Percentiles rank a stretch among this genome's conserved stretches.
Evolutionary conservation across 306 rosid species (phyloP).

Genomic region (Chamaecrista fasciculata): DNA sequence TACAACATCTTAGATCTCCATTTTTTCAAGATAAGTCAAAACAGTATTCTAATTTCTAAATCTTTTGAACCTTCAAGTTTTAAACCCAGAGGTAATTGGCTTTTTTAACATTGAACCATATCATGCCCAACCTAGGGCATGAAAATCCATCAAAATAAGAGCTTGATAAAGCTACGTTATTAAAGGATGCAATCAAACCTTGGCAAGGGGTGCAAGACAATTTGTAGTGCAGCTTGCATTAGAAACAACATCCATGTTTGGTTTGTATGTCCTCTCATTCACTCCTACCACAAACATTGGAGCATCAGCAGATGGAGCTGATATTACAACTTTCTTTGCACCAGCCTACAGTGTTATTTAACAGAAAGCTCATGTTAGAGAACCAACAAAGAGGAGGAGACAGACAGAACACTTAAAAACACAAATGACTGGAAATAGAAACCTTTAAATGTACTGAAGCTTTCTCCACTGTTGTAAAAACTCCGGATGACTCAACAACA

Average conservation of each 20-base stretch:
- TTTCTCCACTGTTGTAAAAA: constrained; percentile 79
- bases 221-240: constrained; percentile 99
- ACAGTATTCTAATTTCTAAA: not conserved
- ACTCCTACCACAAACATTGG: constrained; percentile 99
- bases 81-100: not conserved
- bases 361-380: constrained; percentile 26
- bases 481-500: constrained; percentile 93
- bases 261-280: constrained; percentile 73
- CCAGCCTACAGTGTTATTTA: constrained; percentile 64
- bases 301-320: constrained; percentile 99
- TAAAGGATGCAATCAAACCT: constrained; percentile 50
- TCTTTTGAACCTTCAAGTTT: not conserved
- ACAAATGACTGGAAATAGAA: constrained; percentile 10
- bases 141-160: not conserved
- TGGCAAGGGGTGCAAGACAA: constrained; percentile 98
- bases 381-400: not conserved
- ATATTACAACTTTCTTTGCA: constrained; percentile 89
- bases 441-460: constrained; percentile 87
- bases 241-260: constrained; percentile 85
- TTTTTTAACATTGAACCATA: not conserved
- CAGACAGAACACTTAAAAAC: not conserved
- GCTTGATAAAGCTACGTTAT: constrained; percentile 9
- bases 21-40: not conserved
- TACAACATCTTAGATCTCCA: not conserved
- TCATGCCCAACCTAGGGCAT: not conserved